Evolutionary conservation across 2,329 filamentous ascomycete species (phyloP).

Genomic region (Aspergillus hiratsukae): DNA sequence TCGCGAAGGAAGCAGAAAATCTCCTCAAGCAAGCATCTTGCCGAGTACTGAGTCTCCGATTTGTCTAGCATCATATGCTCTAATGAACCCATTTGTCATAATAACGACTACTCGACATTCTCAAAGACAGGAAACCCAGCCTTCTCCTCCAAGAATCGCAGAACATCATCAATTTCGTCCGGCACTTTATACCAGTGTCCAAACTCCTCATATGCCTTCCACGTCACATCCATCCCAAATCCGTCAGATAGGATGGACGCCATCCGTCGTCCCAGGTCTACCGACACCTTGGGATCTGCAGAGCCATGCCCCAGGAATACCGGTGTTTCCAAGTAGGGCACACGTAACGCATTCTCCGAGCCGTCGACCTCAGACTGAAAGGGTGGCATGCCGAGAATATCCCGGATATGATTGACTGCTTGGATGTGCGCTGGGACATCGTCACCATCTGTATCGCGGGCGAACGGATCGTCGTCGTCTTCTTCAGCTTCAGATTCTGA

Average conservation of each 20-base stretch:
- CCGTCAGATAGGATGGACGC: slow-evolving; percentile 8
- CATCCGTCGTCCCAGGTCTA: slow-evolving; percentile 12
- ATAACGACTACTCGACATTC: background rate
- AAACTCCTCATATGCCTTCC: slow-evolving; percentile 37
- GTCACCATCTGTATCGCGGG: slow-evolving; percentile 5
- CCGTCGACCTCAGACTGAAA: background rate
- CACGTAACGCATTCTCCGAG: background rate
- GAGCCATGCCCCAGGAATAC: slow-evolving; percentile 6
- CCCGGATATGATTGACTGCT: slow-evolving; percentile 28
- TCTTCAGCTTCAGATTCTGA: slow-evolving; percentile 8
- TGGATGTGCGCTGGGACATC: slow-evolving; percentile 16
- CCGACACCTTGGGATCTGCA: slow-evolving; percentile 38
- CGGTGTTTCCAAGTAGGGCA: slow-evolving; percentile 5
- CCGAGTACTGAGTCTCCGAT: too few species aligned
- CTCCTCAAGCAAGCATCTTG: too few species aligned
- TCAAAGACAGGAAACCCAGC: slow-evolving; percentile 5
- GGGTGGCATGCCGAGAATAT: slow-evolving; percentile 25
- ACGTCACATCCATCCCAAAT: slow-evolving; percentile 21
- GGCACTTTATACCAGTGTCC: slow-evolving; percentile 50
- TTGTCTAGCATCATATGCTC: too few species aligned
- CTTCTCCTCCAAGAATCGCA: slow-evolving; percentile 27
- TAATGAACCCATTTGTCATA: too few species aligned
- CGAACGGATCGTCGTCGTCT: slow-evolving; percentile 20
- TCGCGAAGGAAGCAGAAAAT: too few species aligned
- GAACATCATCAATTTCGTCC: slow-evolving; percentile 47